phyloP scores from a whole-genome alignment of 371 early-diverging fungal species.

The Neoconidiobolus thromboides region DNA sequence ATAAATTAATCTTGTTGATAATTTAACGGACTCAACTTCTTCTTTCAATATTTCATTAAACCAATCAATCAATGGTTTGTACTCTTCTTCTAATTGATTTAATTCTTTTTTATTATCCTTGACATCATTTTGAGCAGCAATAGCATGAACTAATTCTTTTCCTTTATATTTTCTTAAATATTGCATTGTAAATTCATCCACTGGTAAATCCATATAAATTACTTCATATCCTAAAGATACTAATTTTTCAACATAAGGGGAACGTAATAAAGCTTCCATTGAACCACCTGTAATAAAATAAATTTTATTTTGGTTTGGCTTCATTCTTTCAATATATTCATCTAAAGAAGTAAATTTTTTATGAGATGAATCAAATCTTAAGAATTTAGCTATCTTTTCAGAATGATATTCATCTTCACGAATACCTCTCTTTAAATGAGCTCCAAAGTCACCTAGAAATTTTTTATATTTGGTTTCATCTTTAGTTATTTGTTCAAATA shows the following conservation, averaged over 20 bases:
- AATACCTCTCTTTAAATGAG: slow-evolving; percentile 63
- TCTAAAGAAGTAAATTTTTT: slow-evolving; percentile 40
- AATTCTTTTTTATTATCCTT: slow-evolving; percentile 26
- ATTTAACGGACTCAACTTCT: slow-evolving; percentile 44
- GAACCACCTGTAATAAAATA: slow-evolving; percentile 63
- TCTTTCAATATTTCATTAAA: slow-evolving; percentile 36
- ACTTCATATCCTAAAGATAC: slow-evolving; percentile 78
- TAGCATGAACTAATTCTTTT: slow-evolving; percentile 37
- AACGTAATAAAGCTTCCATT: slow-evolving; percentile 47
- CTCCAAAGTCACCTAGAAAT: slow-evolving; percentile 57
- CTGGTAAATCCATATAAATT: slow-evolving; percentile 70
- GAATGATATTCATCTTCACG: slow-evolving; percentile 48
- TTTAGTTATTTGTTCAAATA: slow-evolving; percentile 50
- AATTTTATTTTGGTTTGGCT: slow-evolving; percentile 71
- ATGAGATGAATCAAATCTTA: slow-evolving; percentile 56
- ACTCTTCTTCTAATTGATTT: slow-evolving; percentile 28
- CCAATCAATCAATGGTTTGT: slow-evolving; percentile 41
- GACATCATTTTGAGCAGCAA: slow-evolving; percentile 66
- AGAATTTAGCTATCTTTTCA: slow-evolving; percentile 54
- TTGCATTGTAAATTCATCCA: slow-evolving; percentile 77
- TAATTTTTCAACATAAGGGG: slow-evolving; percentile 75
- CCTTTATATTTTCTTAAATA: slow-evolving; percentile 51
- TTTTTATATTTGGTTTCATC: slow-evolving; percentile 51
- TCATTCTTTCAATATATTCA: slow-evolving; percentile 72
- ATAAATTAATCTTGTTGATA: slow-evolving; percentile 53